Evolutionary conservation across 2,329 filamentous ascomycete species (phyloP).

Genomic region (Fusarium fujikuroi): DNA sequence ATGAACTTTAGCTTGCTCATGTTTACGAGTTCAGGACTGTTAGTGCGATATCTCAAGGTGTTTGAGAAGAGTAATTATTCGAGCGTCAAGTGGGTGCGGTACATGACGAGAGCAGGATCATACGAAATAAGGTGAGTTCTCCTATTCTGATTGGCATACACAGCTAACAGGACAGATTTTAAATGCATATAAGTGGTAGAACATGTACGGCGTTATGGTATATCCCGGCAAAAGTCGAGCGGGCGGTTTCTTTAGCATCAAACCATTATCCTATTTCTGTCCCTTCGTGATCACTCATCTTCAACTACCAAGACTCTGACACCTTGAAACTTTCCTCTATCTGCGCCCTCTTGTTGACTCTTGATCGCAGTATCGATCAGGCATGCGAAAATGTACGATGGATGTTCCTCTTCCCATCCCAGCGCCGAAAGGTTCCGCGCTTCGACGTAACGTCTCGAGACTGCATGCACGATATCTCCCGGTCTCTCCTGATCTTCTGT

Average conservation of each 20-base stretch:
- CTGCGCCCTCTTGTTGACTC: conserved; percentile 43
- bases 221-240: conserved; percentile 47
- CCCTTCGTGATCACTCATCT: conserved; percentile 35
- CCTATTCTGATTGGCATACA: background rate
- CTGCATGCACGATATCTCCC: conserved; percentile 46
- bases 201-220: conserved; percentile 47
- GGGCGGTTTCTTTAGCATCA: conserved; percentile 43
- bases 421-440: conserved; percentile 47
- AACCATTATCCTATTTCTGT: conserved; percentile 21
- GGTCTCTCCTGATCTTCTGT: conserved; percentile 25
- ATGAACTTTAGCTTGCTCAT: conserved; percentile 94
- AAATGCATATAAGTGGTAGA: conserved; percentile 42
- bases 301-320: conserved; percentile 44
- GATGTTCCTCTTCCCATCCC: conserved; percentile 47
- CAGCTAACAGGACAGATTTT: conserved; percentile 49
- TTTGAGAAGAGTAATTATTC: conserved; percentile 99
- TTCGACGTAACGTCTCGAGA: conserved; percentile 47
- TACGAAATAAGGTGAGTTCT: conserved; percentile 86
- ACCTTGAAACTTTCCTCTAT: conserved; percentile 38
- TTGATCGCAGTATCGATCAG: conserved; percentile 45
- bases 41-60: conserved; percentile 96
- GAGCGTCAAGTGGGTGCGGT: conserved; percentile 98
- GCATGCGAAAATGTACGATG: conserved; percentile 46
- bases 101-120: conserved; percentile 97
- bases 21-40: conserved; percentile 94